Conservation (phyloP, 1,284 basidiomycete genomes). For the Volvariella volvacea region DNA sequence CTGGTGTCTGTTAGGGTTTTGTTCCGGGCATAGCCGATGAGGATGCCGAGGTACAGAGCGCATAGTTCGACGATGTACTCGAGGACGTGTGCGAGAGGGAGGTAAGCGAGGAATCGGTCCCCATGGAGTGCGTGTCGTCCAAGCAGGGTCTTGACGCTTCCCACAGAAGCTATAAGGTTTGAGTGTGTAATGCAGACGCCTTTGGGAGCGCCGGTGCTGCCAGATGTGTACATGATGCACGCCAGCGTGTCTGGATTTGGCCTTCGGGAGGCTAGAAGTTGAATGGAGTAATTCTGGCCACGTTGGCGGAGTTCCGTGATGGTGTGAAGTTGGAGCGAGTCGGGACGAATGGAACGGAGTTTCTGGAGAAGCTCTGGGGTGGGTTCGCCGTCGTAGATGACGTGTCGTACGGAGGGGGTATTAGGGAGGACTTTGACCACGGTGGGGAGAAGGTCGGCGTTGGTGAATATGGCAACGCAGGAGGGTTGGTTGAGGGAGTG, state of each 20-base stretch:
- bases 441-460: constrained; percentile 76
- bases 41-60: constrained; percentile 60
- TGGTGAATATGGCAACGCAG: constrained; percentile 85
- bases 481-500: constrained; percentile 90
- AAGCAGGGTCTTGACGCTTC: constrained; percentile 66
- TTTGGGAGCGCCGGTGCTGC: constrained; percentile 88
- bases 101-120: constrained; percentile 81
- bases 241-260: constrained; percentile 67
- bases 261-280: constrained; percentile 41
- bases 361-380: constrained; percentile 45
- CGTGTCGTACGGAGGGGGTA: constrained; percentile 63
- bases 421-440: constrained; percentile 61
- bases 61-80: constrained; percentile 76
- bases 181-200: constrained; percentile 85
- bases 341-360: constrained; percentile 43
- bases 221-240: constrained; percentile 97
- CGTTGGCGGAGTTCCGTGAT: constrained; percentile 63
- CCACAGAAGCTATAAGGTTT: constrained; percentile 82
- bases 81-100: constrained; percentile 89
- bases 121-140: constrained; percentile 62
- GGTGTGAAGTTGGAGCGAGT: constrained; percentile 45
- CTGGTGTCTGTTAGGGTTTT: constrained; percentile 91
- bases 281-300: constrained; percentile 47
- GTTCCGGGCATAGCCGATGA: constrained; percentile 82
- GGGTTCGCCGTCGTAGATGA: constrained; percentile 82